Evolutionary conservation across 371 early-diverging fungal genomes (phyloP).

Genomic region (Mortierella sp.): DNA sequence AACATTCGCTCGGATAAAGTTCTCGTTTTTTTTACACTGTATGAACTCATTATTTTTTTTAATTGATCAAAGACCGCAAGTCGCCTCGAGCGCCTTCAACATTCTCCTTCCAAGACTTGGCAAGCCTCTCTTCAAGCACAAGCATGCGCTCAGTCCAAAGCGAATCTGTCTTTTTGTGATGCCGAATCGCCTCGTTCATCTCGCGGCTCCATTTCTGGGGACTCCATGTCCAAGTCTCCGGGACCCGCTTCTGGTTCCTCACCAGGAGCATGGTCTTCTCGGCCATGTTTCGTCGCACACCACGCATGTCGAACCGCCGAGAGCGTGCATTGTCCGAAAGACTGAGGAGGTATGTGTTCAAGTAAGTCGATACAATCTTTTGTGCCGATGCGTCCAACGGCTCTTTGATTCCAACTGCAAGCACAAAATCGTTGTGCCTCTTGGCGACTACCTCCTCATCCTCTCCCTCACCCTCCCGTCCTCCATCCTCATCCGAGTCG

Average conservation of each 20-base stretch:
- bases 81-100: background rate
- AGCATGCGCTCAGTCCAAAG: background rate
- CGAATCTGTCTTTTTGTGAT: background rate
- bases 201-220: background rate
- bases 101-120: background rate
- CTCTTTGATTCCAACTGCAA: background rate
- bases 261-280: background rate
- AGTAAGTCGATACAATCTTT: background rate
- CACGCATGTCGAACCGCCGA: background rate
- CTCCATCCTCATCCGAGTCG: background rate
- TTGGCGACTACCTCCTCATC: background rate
- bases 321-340: background rate
- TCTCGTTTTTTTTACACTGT: no score
- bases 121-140: background rate
- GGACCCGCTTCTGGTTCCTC: background rate
- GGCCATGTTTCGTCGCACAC: background rate
- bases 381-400: background rate
- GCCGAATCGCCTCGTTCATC: background rate
- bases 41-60: background rate
- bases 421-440: background rate
- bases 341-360: background rate
- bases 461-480: background rate
- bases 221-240: background rate
- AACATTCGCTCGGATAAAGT: no score
- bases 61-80: background rate